These are phyloP conservation scores for Penium margaritaceum DNA, from an alignment of 139 green algal species.

Conservation along the genomic window DNA sequence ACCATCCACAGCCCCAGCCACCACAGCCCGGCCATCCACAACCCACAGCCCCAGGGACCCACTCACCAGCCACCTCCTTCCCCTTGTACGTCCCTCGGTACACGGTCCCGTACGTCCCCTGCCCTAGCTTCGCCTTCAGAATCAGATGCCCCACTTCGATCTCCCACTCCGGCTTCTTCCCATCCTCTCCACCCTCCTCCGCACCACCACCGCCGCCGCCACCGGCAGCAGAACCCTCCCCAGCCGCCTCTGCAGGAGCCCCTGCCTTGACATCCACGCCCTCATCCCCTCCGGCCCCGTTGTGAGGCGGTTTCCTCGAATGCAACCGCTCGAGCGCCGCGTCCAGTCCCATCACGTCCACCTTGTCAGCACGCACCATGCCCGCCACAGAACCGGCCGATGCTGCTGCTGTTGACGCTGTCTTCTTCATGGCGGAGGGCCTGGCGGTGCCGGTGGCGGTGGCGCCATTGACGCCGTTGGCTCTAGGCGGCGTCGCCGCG, in stretches of 20 bases:
- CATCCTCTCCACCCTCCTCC: not conserved
- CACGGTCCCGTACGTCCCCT: constrained; percentile 22
- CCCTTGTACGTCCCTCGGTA: constrained; percentile 21
- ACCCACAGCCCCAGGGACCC: not conserved
- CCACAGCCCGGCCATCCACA: not conserved
- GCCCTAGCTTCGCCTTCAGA: not conserved
- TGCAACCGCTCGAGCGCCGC: not conserved
- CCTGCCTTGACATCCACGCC: no score
- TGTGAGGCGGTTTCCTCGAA: not conserved
- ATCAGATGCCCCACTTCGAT: constrained; percentile 15
- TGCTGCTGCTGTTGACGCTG: no score
- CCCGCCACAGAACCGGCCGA: no score
- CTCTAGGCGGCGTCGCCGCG: no score
- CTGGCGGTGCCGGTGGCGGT: no score
- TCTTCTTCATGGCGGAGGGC: no score
- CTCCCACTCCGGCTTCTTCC: not conserved
- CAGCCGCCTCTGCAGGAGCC: not conserved
- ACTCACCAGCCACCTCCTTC: constrained; percentile 17
- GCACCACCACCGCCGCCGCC: not conserved
- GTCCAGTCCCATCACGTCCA: constrained; percentile 19
- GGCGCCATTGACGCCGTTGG: no score
- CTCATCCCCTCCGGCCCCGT: no score
- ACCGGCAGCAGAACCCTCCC: not conserved
- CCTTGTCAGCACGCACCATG: constrained; percentile 11
- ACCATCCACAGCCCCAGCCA: not conserved